These are phyloP conservation scores for Kodamaea nitidulidarum DNA, from an alignment of 805 yeast genomes.

Conservation along the genomic window DNA sequence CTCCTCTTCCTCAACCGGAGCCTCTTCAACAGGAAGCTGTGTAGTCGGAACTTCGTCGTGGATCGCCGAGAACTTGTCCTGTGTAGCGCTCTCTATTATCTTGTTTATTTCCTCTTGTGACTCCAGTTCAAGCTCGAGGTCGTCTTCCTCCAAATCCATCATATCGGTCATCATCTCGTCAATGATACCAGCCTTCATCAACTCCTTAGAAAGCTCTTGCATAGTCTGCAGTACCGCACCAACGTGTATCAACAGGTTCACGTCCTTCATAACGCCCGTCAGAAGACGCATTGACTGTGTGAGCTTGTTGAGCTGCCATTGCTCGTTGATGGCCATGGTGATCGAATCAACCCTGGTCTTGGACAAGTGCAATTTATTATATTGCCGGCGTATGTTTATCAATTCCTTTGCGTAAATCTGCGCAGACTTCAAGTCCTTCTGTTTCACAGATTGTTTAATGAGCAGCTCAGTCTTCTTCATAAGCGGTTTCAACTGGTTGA, in stretches of 20 bases:
- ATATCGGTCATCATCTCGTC: conserved; percentile 95
- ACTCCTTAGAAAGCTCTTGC: conserved; percentile 81
- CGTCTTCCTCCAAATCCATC: conserved; percentile 62
- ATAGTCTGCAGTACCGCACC: conserved; percentile 81
- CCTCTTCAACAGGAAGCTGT: conserved; percentile 16
- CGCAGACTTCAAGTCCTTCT: conserved; percentile 73
- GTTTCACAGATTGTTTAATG: conserved; percentile 70
- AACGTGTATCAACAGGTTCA: conserved; percentile 68
- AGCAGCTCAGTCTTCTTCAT: conserved; percentile 75
- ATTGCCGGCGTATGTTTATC: conserved; percentile 67
- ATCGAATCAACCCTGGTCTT: conserved; percentile 85
- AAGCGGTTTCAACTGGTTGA: conserved; percentile 52
- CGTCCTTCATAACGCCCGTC: conserved; percentile 83
- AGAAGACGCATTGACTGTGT: conserved; percentile 78
- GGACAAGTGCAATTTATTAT: conserved; percentile 67
- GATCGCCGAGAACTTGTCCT: conserved; percentile 36
- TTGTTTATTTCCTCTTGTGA: conserved; percentile 64
- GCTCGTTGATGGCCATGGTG: conserved; percentile 85
- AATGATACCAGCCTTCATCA: conserved; percentile 80
- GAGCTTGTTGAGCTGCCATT: conserved; percentile 77
- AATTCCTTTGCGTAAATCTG: conserved; percentile 79
- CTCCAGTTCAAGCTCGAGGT: conserved; percentile 53
- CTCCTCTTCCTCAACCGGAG: conserved; percentile 36
- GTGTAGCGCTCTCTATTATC: conserved; percentile 43
- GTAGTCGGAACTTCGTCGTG: conserved; percentile 31